Base-by-base conservation (phyloP, 129 eudicot genomes). In the Flaveria brownii region DNA sequence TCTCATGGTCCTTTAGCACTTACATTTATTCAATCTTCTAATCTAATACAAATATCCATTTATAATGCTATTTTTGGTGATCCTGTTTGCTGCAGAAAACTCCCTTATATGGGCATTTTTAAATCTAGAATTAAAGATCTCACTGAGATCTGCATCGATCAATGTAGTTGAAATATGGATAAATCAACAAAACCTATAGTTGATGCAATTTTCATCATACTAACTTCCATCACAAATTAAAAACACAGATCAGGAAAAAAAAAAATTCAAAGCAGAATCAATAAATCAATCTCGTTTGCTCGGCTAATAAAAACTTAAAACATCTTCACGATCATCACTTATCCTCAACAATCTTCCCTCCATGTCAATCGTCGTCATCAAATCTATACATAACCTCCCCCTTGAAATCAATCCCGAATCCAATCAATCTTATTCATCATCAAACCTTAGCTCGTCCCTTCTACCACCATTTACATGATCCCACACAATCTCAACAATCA, bases 301-400 rank as follows among this genome's bases (percentile, higher is more conserved):
- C 22, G 73, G 3, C 17, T 49, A 64, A 75, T 6, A 51, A 10
- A 55, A 43, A 26, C 47, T 55, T 41, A 22, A 77, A 68, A 66
- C 74, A 23, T 59, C 63, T 50, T 10, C 25, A 50, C 8, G 17
- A 45, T 78, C 63, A 61, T 45, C 46, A 55, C 5, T 36, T 10
- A 67, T 43, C 70, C 56, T 60, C 39, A 78, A 36, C 63, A 65
- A 28, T 50, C 71, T 59, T 60, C 52, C 54, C 70, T 60, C 59
- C 60, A 23, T 43, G 28, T 14, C 26, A 23, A 74, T 74, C 59
- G 26, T 74, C 61, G 55, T 73, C 68, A 43, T 43, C 42, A 14
- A 59, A 42, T 59, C 59, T 7, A 56, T 26, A 14, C 7, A 56
- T 1, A 36, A 42, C 43, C 70, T 56, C 9, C 41, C 28, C 55